Percentiles rank a stretch among this genome's conserved stretches.
Evolutionary conservation across 805 yeast species (phyloP).

Genomic region (Babjeviella inositovora): DNA sequence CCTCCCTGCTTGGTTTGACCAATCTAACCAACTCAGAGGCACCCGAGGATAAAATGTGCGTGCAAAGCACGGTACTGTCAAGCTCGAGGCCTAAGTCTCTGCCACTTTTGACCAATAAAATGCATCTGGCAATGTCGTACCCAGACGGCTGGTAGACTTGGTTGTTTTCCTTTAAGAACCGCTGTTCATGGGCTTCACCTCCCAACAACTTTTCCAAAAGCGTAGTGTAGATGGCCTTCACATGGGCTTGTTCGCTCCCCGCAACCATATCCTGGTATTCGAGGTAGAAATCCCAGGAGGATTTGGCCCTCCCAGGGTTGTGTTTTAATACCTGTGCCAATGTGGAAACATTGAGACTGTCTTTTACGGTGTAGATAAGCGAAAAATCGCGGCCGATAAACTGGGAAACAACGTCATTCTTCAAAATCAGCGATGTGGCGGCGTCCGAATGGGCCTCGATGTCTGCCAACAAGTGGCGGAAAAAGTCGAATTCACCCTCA

Average conservation of each 20-base stretch:
- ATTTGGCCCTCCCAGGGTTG: slow-evolving; percentile 37
- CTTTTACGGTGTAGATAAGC: too few species aligned
- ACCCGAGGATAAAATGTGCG: background rate
- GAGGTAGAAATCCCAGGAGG: slow-evolving; percentile 28
- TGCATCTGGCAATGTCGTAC: slow-evolving; percentile 7
- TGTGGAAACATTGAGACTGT: too few species aligned
- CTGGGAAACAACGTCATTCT: too few species aligned
- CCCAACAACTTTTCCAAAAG: slow-evolving; percentile 17
- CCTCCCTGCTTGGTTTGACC: too few species aligned
- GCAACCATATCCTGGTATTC: slow-evolving; percentile 7
- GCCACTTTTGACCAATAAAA: slow-evolving; percentile 8
- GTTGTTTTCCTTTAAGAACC: slow-evolving; percentile 11
- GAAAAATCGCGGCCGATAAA: too few species aligned
- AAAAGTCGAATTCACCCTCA: too few species aligned
- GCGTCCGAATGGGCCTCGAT: too few species aligned
- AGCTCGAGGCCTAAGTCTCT: slow-evolving; percentile 3
- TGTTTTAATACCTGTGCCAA: slow-evolving; percentile 14
- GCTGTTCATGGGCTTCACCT: too few species aligned
- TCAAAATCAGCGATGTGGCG: too few species aligned
- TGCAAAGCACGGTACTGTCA: background rate
- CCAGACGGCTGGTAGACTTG: slow-evolving; percentile 11
- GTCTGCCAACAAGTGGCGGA: too few species aligned
- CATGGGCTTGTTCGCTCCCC: slow-evolving; percentile 2
- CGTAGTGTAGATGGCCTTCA: slow-evolving; percentile 8
- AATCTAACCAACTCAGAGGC: too few species aligned